Base-by-base conservation (phyloP, 352 stramenopile species). In the Globisporangium radiosum region DNA sequence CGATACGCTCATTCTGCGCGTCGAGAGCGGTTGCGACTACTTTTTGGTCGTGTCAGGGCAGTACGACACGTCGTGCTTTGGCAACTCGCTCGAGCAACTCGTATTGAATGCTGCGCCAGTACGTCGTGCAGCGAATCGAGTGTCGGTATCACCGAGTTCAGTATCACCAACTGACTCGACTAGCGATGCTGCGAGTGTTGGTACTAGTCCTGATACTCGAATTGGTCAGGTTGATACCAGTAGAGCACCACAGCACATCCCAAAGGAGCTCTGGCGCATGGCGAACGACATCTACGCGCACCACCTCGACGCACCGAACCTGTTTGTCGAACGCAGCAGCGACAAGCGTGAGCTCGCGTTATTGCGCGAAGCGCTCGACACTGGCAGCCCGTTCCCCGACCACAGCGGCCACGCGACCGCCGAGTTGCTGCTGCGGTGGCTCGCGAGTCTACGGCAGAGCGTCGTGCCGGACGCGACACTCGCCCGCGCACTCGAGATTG, bases 221-320 rank as follows among this genome's bases (percentile, higher is more conserved):
- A 33, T 0, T 33, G 25, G 25, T 33, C 25, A 33, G 25, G 7
- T 44, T 8, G 40, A 44, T 44, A 11, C 49, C 49, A 54, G 17
- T 13, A 39, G 17, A 5, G 9, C 61, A 49, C 47, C 68, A 40
- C 81, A 92, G 37, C 87, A 87, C 55, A 87, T 99, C 11, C 97
- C 97, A 0, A 99, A 98, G 69, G 96, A 99, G 68, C 71, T 99
- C 11, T 99, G 95, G 95, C 83, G 95, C 7, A 96, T 99, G 73
- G 88, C 99, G 48, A 97, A 99, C 73, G 94, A 96, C 44, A 87
- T 99, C 19, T 96, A 95, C 49, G 67, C 77, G 48, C 66, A 90
- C 54, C 88, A 62, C 14, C 80, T 94, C 70, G 63, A 83, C 39
- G 75, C 90, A 38, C 88, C 84, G 51, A 92, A 94, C 45, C 44